phyloP scores from a whole-genome alignment of 208 protist genomes.

The Phytomonas serpens region DNA sequence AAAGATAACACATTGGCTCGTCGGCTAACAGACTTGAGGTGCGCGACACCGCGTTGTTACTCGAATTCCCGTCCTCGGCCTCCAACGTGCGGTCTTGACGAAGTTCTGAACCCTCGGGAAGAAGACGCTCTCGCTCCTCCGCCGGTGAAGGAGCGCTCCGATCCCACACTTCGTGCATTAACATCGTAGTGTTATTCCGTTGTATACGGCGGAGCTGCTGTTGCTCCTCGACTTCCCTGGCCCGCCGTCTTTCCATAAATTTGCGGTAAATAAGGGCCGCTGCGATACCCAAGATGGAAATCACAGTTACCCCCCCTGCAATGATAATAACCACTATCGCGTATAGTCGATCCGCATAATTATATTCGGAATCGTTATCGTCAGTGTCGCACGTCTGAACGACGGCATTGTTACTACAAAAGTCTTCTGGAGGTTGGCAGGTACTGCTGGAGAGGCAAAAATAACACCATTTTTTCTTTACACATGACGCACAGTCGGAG shows the following conservation, averaged over 20 bases:
- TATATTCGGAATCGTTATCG: neutral
- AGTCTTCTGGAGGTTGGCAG: slow-evolving; percentile 4
- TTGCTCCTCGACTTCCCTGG: neutral
- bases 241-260: neutral
- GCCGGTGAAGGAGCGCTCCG: neutral
- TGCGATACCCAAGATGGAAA: neutral
- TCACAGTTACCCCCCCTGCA: neutral
- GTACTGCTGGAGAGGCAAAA: neutral
- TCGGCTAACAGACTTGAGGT: slow-evolving; percentile 18
- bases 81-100: neutral
- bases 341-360: neutral
- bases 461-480: slow-evolving; percentile 13
- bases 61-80: neutral
- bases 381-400: slow-evolving; percentile 9
- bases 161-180: neutral
- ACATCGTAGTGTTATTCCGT: neutral
- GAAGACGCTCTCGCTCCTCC: neutral
- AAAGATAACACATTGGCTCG: slow-evolving; percentile 35
- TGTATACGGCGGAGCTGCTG: neutral
- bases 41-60: slow-evolving; percentile 8
- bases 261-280: neutral
- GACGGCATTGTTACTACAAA: neutral
- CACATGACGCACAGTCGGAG: slow-evolving; percentile 1
- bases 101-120: neutral
- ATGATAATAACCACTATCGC: neutral